These are phyloP conservation scores for Cenchrus purpureus DNA, from an alignment of 176 grass and related monocot genomes.

Conservation along the genomic window DNA sequence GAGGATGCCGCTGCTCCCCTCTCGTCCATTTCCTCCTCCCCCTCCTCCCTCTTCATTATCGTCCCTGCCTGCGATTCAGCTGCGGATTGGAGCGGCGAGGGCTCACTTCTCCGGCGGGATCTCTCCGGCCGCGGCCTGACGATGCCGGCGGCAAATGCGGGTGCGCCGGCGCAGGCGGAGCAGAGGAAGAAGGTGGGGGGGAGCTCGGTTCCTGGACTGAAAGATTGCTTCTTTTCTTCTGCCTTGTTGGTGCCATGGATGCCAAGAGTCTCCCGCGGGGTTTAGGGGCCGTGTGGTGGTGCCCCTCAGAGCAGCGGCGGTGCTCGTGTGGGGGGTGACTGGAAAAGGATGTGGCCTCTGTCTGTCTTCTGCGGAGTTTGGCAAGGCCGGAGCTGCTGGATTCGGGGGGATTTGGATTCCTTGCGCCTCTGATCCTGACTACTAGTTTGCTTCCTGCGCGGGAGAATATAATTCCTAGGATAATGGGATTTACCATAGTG, in stretches of 20 bases:
- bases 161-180: conserved; percentile 20
- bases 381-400: neutral
- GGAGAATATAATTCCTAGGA: neutral
- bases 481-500: conserved; percentile 20
- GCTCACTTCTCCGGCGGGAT: neutral
- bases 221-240: conserved; percentile 13
- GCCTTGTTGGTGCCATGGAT: conserved; percentile 25
- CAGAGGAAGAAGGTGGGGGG: conserved; percentile 58
- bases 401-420: neutral
- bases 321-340: neutral
- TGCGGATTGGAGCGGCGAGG: conserved; percentile 13
- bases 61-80: neutral
- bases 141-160: conserved; percentile 63
- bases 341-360: neutral
- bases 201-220: conserved; percentile 14
- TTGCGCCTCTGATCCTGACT: neutral
- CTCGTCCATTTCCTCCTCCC: neutral
- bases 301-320: neutral
- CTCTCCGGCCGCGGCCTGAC: conserved; percentile 1
- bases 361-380: neutral
- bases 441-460: neutral
- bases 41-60: too few species aligned
- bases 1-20: neutral
- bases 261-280: neutral
- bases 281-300: neutral